Percentiles rank a stretch among this genome's conserved stretches.
phyloP scores from a whole-genome alignment of 306 rosid genomes.

The Abrus pulchellus region DNA sequence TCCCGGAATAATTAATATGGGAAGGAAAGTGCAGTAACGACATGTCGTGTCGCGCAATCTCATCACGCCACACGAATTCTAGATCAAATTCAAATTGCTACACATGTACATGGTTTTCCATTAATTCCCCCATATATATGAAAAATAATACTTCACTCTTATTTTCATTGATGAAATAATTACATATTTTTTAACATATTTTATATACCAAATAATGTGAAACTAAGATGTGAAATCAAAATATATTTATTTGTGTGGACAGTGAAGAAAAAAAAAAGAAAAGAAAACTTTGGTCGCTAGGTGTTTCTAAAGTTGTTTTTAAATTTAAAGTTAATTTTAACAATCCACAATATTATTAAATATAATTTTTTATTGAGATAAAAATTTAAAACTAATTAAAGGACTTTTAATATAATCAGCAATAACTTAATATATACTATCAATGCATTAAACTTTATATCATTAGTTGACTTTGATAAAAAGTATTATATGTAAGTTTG shows the following conservation, averaged over 20 bases:
- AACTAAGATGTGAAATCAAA: not conserved
- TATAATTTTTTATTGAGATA: too few relatives aligned
- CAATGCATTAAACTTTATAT: too few relatives aligned
- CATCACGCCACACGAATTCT: slow-evolving; percentile 39
- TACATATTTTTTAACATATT: not conserved
- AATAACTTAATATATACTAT: too few relatives aligned
- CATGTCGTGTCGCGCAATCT: slow-evolving; percentile 49
- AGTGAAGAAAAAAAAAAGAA: not conserved
- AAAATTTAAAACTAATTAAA: too few relatives aligned
- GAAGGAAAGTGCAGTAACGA: slow-evolving; percentile 34
- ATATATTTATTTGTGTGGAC: too few relatives aligned
- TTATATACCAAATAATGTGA: slow-evolving; percentile 5
- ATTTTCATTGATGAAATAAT: not conserved
- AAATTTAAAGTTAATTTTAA: too few relatives aligned
- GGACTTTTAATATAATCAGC: too few relatives aligned
- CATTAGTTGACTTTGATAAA: too few relatives aligned
- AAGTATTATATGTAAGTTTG: too few relatives aligned
- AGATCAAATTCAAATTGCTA: slow-evolving; percentile 17
- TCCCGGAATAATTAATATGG: slow-evolving; percentile 41
- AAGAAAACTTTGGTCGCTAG: too few relatives aligned
- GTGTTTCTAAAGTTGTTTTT: too few relatives aligned
- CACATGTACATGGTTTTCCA: not conserved
- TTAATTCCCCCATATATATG: not conserved
- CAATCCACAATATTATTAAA: too few relatives aligned
- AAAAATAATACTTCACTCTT: not conserved